Base-by-base conservation (phyloP, 371 early-diverging fungal species). In the Mortierella sp. region DNA sequence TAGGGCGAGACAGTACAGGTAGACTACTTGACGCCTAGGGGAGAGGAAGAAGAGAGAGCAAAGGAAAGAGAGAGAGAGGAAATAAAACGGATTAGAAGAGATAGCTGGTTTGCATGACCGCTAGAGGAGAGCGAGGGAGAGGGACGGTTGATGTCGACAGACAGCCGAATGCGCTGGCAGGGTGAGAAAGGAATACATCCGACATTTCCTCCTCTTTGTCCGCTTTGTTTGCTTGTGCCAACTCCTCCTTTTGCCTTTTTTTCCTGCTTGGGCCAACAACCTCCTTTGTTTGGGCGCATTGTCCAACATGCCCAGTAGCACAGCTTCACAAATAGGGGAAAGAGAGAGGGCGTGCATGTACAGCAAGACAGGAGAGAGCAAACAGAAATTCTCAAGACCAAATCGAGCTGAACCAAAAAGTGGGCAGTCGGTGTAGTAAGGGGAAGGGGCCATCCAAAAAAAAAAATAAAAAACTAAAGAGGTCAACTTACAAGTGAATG, bases 1-100 rank as follows among this genome's bases (percentile, higher is more conserved):
- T 46, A 96, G 81, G 0, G 90, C 82, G 9, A 95, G 51, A 57
- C 93, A 80, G 78, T 95, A 96, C 34, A 95, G 51, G 73, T 91
- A 89, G 37, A 95, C 82, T 19, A 91, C 90, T 69, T 95, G 95
- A 54, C 90, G 89, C 71, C 79, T 79, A 54, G 31, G 37, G 34
- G 34, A 64, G 19, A 34, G 19, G 8, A 37, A 0, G 9, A 64
- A 5, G 21, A 31, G 21, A 3, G 5, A 24, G 10, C 3, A 37
- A 13, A 37, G 21, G 19, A 21, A 37, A 21, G 8, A 37, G 5
- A 24, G 9, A 64, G n/a, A n/a, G n/a, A 21, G 21, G 34, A 55
- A 5, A 46, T 10, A 46, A 1, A 40, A 2, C 19, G 26, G 16
- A 13, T 61, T 31, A 34, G 14, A 28, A 57, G 3, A 61, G 34